A percentile compares a stretch with the other conserved stretches of the same genome.
These are phyloP conservation scores for Achaetomiella virescens DNA, from an alignment of 495 filamentous ascomycete genomes.

Conservation along the genomic window DNA sequence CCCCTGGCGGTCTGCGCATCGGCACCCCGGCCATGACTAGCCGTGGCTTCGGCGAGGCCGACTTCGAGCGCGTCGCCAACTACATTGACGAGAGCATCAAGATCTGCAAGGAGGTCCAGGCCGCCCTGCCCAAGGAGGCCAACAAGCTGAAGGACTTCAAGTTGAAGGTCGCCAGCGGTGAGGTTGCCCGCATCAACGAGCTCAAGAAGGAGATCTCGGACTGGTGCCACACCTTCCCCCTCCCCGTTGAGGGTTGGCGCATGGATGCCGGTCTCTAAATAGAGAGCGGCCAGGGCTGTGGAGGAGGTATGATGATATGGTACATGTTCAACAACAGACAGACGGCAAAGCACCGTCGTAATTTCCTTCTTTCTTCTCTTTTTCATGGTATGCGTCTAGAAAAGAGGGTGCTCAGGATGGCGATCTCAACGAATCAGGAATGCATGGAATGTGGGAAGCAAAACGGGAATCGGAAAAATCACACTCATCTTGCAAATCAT, in stretches of 20 bases:
- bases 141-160: constrained; percentile 99
- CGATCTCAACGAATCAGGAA: constrained; percentile 26
- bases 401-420: constrained; percentile 9
- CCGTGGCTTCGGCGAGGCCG: constrained; percentile 85
- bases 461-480: constrained; percentile 29
- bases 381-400: constrained; percentile 15
- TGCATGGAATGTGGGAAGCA: constrained; percentile 11
- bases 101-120: constrained; percentile 80
- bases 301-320: background rate
- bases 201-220: constrained; percentile 81
- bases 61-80: constrained; percentile 82
- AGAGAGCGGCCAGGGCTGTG: background rate
- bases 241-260: constrained; percentile 71
- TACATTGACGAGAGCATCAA: constrained; percentile 84
- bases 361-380: constrained; percentile 16
- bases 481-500: constrained; percentile 30
- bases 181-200: constrained; percentile 68
- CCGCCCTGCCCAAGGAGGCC: constrained; percentile 80
- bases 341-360: background rate
- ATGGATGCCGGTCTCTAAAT: constrained; percentile 43
- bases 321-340: constrained; percentile 20
- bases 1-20: constrained; percentile 88
- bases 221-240: constrained; percentile 89
- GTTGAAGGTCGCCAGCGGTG: constrained; percentile 73
- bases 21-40: constrained; percentile 96